Evolutionary conservation across 257 asterid species (phyloP), one percentile per base, ranked within the genome.

Genomic region (Nicotiana otophora): DNA sequence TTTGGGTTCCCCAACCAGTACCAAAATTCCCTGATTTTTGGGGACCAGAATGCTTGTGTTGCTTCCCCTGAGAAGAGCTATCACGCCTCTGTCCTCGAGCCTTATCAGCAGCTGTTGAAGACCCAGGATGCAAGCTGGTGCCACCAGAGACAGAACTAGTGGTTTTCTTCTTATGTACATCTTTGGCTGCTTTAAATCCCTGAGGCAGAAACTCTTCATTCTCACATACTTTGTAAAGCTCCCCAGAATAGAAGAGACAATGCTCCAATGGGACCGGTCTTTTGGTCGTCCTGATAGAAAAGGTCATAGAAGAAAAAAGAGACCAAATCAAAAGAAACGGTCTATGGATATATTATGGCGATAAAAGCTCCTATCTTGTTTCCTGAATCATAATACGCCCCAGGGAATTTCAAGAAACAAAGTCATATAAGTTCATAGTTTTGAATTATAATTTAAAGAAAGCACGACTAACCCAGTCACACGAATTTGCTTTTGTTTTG

Each of bases 181-280:
- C 98, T 89, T 92, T 94, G 77, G 98, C 97, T 83, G 97, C 94
- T 89, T 90, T 93, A 81, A 93, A 82, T 84, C 99, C 99, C 86
- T 93, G 95, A 31, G 93, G 90, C 86, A 93, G 84, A 82, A 96
- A 92, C 84, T 82, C 82, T 83, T 96, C 99, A 84, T 93, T 91
- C 87, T 96, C 99, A 86, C 98, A 96, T 83, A 94, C 89, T 83
- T 89, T 92, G 87, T 92, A 96, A 81, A 94, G 94, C 89, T 96
- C 99, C 86, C 98, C 98, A 51, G 97, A 92, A 83, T 90, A 93
- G 86, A 94, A 96, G 81, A 96, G 92, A 85, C 94, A 92, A 82
- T 96, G 99, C 87, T 96, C 99, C 92, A 96, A 88, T 15, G 99
- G 99, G 83, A 96, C 99, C 77, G 99, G 99, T 88, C 99, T 89